Conservation (phyloP, 371 early-diverging fungal species). For the Mortierella sp. region DNA sequence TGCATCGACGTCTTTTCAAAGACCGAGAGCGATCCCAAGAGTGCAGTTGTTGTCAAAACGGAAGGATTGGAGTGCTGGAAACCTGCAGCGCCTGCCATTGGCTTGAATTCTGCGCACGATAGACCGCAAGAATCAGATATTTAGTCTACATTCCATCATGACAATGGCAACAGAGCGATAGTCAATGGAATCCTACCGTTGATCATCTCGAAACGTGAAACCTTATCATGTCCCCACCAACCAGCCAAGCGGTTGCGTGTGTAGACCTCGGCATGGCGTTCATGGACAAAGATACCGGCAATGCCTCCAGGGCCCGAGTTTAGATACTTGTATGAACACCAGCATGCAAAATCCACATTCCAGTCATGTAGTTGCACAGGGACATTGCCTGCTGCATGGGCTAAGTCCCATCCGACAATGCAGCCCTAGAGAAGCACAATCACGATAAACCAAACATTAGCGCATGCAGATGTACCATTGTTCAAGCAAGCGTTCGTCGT, state of each 20-base stretch:
- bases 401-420: slow-evolving; percentile 95
- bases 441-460: background rate
- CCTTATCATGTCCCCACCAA: slow-evolving; percentile 95
- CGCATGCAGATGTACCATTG: no score
- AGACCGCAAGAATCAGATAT: no score
- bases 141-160: no score
- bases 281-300: slow-evolving; percentile 89
- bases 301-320: slow-evolving; percentile 97
- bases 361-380: slow-evolving; percentile 92
- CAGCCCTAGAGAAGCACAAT: slow-evolving; percentile 69
- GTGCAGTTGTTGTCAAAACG: slow-evolving; percentile 75
- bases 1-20: slow-evolving; percentile 79
- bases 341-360: slow-evolving; percentile 97
- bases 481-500: no score
- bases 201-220: slow-evolving; percentile 84
- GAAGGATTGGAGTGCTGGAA: slow-evolving; percentile 93
- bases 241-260: slow-evolving; percentile 76
- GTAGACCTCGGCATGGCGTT: slow-evolving; percentile 69
- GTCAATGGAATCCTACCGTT: slow-evolving; percentile 68
- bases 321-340: slow-evolving; percentile 98
- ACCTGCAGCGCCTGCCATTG: slow-evolving; percentile 84
- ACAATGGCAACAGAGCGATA: no score
- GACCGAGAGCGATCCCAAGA: slow-evolving; percentile 83
- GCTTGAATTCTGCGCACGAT: slow-evolving; percentile 63
- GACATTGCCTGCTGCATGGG: slow-evolving; percentile 96